Percentiles rank a stretch among this genome's conserved stretches.
Conservation (phyloP, 148 eudicot genomes). For the Rhododendron henanense region DNA sequence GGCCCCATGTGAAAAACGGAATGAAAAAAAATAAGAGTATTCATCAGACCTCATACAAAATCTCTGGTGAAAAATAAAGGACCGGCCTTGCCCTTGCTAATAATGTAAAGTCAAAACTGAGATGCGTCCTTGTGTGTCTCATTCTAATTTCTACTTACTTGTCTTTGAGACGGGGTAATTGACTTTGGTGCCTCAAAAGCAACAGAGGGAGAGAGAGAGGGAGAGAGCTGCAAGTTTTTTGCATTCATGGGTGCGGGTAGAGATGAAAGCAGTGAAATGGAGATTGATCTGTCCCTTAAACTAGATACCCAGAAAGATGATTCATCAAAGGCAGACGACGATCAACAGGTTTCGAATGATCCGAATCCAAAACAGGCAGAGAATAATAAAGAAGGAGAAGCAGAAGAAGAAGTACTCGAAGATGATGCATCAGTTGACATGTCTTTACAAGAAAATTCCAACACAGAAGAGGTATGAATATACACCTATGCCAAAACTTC, state of each 20-base stretch:
- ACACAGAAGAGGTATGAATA: slow-evolving; percentile 22
- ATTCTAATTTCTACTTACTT: slow-evolving; percentile 4
- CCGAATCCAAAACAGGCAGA: not conserved
- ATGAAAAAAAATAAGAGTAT: not conserved
- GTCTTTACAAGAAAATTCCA: slow-evolving; percentile 10
- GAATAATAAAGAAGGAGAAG: slow-evolving; percentile 12
- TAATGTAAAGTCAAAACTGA: slow-evolving; percentile 34
- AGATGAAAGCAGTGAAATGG: slow-evolving; percentile 30
- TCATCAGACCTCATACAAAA: not conserved
- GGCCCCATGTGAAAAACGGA: not conserved
- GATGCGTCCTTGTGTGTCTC: slow-evolving; percentile 31
- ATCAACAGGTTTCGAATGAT: not conserved
- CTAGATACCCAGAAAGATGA: slow-evolving; percentile 26
- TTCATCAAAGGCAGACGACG: slow-evolving; percentile 1
- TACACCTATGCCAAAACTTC: not conserved
- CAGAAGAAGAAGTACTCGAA: slow-evolving; percentile 7
- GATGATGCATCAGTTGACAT: slow-evolving; percentile 13
- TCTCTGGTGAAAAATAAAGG: not conserved
- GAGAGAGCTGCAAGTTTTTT: slow-evolving; percentile 4
- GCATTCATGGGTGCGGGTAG: slow-evolving; percentile 16
- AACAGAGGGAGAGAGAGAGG: slow-evolving; percentile 14
- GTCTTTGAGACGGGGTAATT: slow-evolving; percentile 40
- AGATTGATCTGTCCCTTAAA: slow-evolving; percentile 44
- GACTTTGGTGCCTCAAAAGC: slow-evolving; percentile 52
- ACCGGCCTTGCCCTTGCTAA: not conserved